These are phyloP conservation scores for Botryotinia convoluta DNA, from an alignment of 2,329 filamentous ascomycete genomes.

Conservation along the genomic window DNA sequence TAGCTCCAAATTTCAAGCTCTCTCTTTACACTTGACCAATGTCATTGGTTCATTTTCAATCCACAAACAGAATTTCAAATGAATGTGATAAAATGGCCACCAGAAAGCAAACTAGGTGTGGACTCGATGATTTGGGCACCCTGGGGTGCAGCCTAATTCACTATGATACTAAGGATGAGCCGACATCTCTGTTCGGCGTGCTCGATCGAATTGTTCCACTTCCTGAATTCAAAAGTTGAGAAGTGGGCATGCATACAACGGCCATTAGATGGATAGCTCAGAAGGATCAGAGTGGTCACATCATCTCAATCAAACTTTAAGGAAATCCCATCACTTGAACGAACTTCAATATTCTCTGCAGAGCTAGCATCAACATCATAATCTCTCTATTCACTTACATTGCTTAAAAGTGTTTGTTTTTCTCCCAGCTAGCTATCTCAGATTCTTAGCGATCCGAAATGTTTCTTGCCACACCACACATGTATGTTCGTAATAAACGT, in stretches of 20 bases:
- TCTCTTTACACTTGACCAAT: background rate
- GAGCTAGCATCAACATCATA: background rate
- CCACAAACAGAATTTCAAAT: background rate
- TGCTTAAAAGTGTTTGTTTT: background rate
- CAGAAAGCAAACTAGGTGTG: background rate
- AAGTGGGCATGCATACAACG: too few species aligned
- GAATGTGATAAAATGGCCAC: background rate
- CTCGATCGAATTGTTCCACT: background rate
- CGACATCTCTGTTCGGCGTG: background rate
- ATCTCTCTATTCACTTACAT: background rate
- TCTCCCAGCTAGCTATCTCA: background rate
- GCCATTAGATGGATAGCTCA: too few species aligned
- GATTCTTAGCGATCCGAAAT: background rate
- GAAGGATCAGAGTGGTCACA: too few species aligned
- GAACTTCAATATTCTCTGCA: too few species aligned
- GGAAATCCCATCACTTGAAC: too few species aligned
- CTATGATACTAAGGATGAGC: background rate
- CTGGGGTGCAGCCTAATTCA: background rate
- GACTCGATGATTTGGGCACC: background rate
- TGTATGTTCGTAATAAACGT: background rate
- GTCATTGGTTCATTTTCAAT: background rate
- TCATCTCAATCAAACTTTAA: too few species aligned
- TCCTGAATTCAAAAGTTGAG: too few species aligned
- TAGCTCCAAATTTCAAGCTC: background rate
- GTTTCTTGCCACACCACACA: background rate